Percentiles rank a stretch among this genome's conserved stretches.
Evolutionary conservation across 805 yeast genomes (phyloP).

Genomic region (Starmerella roubikii): DNA sequence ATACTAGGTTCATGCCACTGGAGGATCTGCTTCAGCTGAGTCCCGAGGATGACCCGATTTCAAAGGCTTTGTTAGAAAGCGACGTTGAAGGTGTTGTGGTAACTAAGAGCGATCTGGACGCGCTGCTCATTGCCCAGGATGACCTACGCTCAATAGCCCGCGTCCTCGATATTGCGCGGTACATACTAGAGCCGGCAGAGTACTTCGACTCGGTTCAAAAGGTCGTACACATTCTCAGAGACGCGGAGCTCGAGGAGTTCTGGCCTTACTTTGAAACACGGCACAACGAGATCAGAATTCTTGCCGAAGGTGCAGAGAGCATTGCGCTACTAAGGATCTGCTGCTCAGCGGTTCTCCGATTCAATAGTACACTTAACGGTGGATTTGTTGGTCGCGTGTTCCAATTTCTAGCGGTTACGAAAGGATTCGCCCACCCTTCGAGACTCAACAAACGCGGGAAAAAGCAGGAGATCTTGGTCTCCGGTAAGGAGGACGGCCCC

Average conservation of each 20-base stretch:
- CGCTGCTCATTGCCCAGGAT: too few species aligned
- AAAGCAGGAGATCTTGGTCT: neutral
- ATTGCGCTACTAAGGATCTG: conserved; percentile 9
- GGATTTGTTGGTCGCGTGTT: conserved; percentile 5
- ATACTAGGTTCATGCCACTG: too few species aligned
- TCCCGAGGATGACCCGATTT: too few species aligned
- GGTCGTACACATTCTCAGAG: conserved; percentile 3
- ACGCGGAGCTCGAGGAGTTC: neutral
- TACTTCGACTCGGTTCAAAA: conserved; percentile 2
- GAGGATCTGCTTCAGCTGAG: too few species aligned
- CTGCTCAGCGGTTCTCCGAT: conserved; percentile 3
- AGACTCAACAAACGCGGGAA: conserved; percentile 14
- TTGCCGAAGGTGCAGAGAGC: conserved; percentile 8
- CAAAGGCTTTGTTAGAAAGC: too few species aligned
- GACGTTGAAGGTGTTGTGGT: too few species aligned
- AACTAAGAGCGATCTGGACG: too few species aligned
- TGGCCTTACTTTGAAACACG: conserved; percentile 7
- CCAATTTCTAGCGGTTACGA: conserved; percentile 6
- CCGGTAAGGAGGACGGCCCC: too few species aligned
- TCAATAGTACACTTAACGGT: neutral
- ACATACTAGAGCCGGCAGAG: neutral
- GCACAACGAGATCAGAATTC: neutral
- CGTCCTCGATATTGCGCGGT: neutral
- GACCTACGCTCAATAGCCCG: too few species aligned
- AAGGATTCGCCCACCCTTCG: conserved; percentile 15